Evolutionary conservation across 768 basidiomycete species (phyloP), one percentile per base, ranked within the genome.

Genomic region (Daedalea quercina): DNA sequence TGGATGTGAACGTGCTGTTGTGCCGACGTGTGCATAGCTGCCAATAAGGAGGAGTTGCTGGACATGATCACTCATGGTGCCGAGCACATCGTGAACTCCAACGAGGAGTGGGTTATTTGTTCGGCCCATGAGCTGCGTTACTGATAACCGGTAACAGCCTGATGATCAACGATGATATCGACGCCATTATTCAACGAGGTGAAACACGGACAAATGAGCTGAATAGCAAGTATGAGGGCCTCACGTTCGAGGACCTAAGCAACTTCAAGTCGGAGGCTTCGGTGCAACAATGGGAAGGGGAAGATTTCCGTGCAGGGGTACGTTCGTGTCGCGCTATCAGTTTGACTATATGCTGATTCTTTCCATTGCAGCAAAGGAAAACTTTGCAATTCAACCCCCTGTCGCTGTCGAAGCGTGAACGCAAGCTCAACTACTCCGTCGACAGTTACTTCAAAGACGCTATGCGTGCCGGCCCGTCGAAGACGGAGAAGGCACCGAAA

Each of bases 61-160:
- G 94, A 98, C 65, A 99, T 98, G 93, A 98, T 99, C 54, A 86
- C 94, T 6, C 93, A 95, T 62, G 95, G 96, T 19, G 95, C 94
- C 0, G 95, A 98, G 67, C 89, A 92, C 69, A 97, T 99, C 52
- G 94, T 98, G 67, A 95, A 87, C 63, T 73, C 84, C 3, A 67
- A 69, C 0, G 85, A 89, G 13, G 81, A 83, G 90, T 92, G 52
- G 56, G 86, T 70, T 17, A 9, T 34, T 35, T 17, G 26, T 42
- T 40, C 37, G 53, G 25, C 17, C 9, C 33, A 12, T 22, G 45
- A 19, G 7, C 35, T 20, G 25, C 3, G 1, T 20, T 48, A 8
- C 34, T 52, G 17, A 19, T 15, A 3, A 17, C 44, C 50, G 15
- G 22, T 26, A 15, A 23, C 53, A 94, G 91, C 37, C 67, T 85